phyloP scores from a whole-genome alignment of 1,284 basidiomycete genomes.

The Ganoderma meredithae region DNA sequence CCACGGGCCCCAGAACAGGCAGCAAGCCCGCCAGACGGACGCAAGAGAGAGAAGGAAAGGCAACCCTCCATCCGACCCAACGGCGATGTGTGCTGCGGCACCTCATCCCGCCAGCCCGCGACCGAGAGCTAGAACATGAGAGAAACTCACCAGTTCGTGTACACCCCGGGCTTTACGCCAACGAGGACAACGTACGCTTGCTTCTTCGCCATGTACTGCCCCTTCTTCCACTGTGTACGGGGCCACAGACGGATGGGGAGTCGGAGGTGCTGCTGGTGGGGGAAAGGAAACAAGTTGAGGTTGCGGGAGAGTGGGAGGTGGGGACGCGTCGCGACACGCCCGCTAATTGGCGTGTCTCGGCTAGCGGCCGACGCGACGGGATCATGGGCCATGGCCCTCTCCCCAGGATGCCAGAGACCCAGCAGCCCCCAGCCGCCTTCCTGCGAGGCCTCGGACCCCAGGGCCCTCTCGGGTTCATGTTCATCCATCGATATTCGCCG shows the following conservation, averaged over 20 bases:
- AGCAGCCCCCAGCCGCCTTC: too few relatives aligned
- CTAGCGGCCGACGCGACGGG: constrained; percentile 7
- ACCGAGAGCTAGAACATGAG: too few relatives aligned
- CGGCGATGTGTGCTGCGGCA: constrained; percentile 16
- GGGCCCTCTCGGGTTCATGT: neutral
- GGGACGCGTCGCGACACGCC: constrained; percentile 9
- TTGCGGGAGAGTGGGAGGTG: too few relatives aligned
- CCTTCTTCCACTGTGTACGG: neutral
- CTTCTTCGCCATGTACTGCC: constrained; percentile 10
- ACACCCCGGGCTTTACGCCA: constrained; percentile 55
- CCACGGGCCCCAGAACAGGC: neutral
- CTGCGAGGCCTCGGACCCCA: neutral
- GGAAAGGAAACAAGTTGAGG: constrained; percentile 12
- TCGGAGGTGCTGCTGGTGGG: neutral
- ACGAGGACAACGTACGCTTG: constrained; percentile 56
- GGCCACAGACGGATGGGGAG: neutral
- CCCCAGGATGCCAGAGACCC: too few relatives aligned
- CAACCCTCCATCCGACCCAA: constrained; percentile 3
- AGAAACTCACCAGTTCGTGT: constrained; percentile 55
- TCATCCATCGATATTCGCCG: too few relatives aligned
- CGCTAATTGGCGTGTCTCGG: constrained; percentile 13
- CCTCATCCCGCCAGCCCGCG: neutral
- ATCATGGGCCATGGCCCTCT: too few relatives aligned
- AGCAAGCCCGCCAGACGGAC: too few relatives aligned
- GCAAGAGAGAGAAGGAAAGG: neutral